Evolutionary conservation across 2,329 filamentous ascomycete species (phyloP), one percentile per base, ranked within the genome.

Genomic region (Scolecobasidium constrictum): DNA sequence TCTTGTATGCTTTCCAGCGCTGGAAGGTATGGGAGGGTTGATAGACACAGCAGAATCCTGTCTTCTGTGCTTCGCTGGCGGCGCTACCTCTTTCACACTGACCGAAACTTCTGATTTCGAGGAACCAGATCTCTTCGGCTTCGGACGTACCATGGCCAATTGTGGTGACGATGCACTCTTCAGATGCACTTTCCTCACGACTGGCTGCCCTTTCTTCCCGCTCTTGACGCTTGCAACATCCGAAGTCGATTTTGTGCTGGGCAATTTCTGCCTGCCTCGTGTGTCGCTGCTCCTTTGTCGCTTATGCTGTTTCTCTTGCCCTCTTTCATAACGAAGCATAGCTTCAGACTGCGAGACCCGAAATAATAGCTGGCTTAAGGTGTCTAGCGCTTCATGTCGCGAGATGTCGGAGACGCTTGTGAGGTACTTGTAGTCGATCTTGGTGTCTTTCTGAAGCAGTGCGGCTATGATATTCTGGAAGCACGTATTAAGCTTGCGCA

Each of bases 401-500:
- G 66, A 66, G 5, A 51, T 48, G 41, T 70, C 65, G n/a, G 66
- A 67, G 19, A 69, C 51, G 40, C 54, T 56, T n/a, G 61, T 67
- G 36, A 70, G 49, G 1, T 61, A 62, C 35, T 55, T 58, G 50
- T 66, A 69, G 54, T 70, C 65, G 16, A 68, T 51, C 16, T 49
- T 34, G 3, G 45, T 33, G 20, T 50, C 48, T 31, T 52, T 48
- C 43, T 58, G 60, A 28, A 69, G 49, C 43, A 69, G 69, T 3
- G 63, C 52, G 16, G 63, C 55, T 41, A 69, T 68, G 49, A 70
- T 67, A 44, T 53, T 52, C 5, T 69, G 64, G 4, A 70, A 60
- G 31, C 67, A 65, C 15, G 64, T 65, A 47, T 70, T 69, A 20
- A 69, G 53, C 47, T 59, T 66, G 44, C 69, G 58, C 18, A 69